Conservation (phyloP, 1,284 basidiomycete species). For the Spongispora temasekensis region DNA sequence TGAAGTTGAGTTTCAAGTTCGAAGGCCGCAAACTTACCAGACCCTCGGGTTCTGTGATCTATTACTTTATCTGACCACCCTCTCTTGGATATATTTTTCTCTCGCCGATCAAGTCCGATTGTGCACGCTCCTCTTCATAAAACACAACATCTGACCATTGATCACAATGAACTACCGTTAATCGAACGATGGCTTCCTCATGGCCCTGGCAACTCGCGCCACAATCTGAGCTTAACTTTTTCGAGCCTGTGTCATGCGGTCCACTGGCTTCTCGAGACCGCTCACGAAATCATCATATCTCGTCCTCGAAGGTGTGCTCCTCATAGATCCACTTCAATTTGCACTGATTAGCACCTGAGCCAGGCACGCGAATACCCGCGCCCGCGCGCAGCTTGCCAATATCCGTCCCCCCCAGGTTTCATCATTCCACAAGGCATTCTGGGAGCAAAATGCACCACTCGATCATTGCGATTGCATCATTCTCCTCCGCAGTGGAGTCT, state of each 20-base stretch:
- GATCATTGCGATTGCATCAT: slow-evolving; percentile 2
- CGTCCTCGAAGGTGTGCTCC: slow-evolving; percentile 4
- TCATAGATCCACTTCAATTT: not conserved
- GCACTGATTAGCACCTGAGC: not conserved
- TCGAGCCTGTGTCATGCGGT: not conserved
- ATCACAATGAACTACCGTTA: slow-evolving; percentile 24
- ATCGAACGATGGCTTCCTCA: slow-evolving; percentile 8
- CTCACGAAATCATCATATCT: slow-evolving; percentile 8
- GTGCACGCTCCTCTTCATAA: slow-evolving; percentile 19
- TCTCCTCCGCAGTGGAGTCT: not conserved
- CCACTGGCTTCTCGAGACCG: slow-evolving; percentile 13
- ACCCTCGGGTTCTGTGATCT: slow-evolving; percentile 26
- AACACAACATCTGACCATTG: slow-evolving; percentile 9
- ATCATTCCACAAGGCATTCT: slow-evolving; percentile 6
- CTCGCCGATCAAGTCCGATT: slow-evolving; percentile 40
- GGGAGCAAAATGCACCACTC: not conserved
- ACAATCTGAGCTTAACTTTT: slow-evolving; percentile 15
- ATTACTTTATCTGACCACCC: slow-evolving; percentile 33
- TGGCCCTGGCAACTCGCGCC: slow-evolving; percentile 27
- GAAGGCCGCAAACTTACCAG: slow-evolving; percentile 34
- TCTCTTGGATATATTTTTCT: slow-evolving; percentile 31
- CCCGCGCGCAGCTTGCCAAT: not conserved
- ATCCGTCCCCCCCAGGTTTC: slow-evolving; percentile 5
- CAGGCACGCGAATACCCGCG: slow-evolving; percentile 9
- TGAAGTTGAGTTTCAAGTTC: slow-evolving; percentile 37